A percentile compares a stretch with the other conserved stretches of the same genome.
Evolutionary conservation across 495 filamentous ascomycete genomes (phyloP).

Genomic region (Chaetomium tenue): DNA sequence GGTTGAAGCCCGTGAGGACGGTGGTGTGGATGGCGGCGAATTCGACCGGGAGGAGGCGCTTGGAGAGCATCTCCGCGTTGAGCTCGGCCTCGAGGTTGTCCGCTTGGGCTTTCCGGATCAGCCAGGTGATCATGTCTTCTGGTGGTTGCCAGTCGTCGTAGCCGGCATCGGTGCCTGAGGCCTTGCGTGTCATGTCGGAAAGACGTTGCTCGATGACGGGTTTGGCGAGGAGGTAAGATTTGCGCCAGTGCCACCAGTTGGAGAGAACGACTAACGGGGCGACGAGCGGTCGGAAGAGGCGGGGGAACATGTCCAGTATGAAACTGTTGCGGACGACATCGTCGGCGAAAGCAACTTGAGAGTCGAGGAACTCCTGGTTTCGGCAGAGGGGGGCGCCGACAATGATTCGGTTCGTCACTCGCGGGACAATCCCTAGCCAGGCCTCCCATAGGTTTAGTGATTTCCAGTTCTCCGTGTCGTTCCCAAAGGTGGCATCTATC

Average conservation of each 20-base stretch:
- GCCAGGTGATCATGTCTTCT: constrained; percentile 42
- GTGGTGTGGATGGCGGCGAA: constrained; percentile 52
- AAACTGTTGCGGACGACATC: constrained; percentile 37
- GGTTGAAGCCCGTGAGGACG: constrained; percentile 42
- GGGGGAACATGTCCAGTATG: constrained; percentile 39
- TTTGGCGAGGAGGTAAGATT: constrained; percentile 24
- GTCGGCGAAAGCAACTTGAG: constrained; percentile 38
- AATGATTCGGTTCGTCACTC: constrained; percentile 36
- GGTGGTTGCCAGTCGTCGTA: constrained; percentile 30
- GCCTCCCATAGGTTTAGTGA: constrained; percentile 38
- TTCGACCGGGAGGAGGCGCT: constrained; percentile 43
- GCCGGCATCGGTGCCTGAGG: constrained; percentile 25
- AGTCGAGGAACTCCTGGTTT: constrained; percentile 32
- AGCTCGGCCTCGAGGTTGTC: constrained; percentile 30
- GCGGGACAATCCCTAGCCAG: constrained; percentile 35
- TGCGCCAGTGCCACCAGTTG: constrained; percentile 37
- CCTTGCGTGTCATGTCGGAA: constrained; percentile 29
- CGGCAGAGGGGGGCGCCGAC: constrained; percentile 32
- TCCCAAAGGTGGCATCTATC: constrained; percentile 34
- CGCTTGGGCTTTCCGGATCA: constrained; percentile 36
- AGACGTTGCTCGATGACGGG: constrained; percentile 36
- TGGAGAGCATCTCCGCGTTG: constrained; percentile 28
- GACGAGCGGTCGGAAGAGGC: constrained; percentile 36
- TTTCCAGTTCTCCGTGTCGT: constrained; percentile 37
- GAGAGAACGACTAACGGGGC: constrained; percentile 29